phyloP scores from a whole-genome alignment of 495 filamentous ascomycete genomes.

The Extremus antarcticus region DNA sequence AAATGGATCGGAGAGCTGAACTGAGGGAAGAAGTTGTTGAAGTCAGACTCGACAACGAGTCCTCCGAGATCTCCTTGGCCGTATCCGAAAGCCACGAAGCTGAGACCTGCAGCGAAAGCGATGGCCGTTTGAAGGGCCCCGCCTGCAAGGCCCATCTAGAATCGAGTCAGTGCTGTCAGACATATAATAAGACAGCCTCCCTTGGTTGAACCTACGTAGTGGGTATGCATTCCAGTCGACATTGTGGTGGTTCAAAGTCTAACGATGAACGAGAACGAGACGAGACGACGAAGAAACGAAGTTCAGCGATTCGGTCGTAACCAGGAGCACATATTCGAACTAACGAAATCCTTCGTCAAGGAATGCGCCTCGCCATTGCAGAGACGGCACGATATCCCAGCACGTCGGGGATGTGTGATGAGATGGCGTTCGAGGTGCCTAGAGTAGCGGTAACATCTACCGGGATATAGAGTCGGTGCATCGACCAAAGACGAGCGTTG shows the following conservation, averaged over 20 bases:
- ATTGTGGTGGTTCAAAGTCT: background rate
- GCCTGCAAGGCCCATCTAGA: slow-evolving; percentile 9
- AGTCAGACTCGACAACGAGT: slow-evolving; percentile 9
- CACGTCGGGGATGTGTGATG: background rate
- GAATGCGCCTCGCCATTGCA: background rate
- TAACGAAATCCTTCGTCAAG: background rate
- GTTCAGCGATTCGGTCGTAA: background rate
- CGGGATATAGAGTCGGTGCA: background rate
- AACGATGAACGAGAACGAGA: background rate
- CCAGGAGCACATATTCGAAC: background rate
- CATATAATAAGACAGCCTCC: no score
- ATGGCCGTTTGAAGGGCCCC: slow-evolving; percentile 4
- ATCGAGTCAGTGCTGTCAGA: no score
- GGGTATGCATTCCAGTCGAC: background rate
- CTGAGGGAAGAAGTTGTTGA: slow-evolving; percentile 6
- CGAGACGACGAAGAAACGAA: background rate
- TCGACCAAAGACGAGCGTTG: background rate
- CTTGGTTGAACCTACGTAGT: no score
- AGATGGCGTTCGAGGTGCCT: no score
- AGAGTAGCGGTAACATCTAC: background rate
- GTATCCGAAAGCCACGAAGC: slow-evolving; percentile 18
- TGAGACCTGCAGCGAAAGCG: slow-evolving; percentile 8
- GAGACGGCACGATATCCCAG: background rate
- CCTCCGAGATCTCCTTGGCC: slow-evolving; percentile 18
- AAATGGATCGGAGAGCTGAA: slow-evolving; percentile 6